Base-by-base conservation (phyloP, 192 early-diverging fungal species). In the Linnemannia hyalina region DNA sequence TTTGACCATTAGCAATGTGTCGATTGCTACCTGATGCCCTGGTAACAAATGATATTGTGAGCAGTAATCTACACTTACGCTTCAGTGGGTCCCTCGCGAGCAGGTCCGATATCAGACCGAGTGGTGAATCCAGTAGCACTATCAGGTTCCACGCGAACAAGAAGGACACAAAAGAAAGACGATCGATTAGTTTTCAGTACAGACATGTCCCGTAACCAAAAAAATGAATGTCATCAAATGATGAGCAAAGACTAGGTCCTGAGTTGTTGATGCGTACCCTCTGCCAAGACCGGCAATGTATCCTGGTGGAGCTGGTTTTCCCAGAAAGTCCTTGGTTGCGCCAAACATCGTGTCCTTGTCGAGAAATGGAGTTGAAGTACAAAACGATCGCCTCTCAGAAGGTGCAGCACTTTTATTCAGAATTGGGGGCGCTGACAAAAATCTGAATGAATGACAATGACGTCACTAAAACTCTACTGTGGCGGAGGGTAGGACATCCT, bases 241-340 rank as follows among this genome's bases (percentile, higher is more conserved):
- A n/a, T 75, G 41, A 74, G 23, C 9, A 23, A 29, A 35, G 6
- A 35, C 5, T 22, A 16, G 5, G 35, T 7, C 22, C 9, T n/a
- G 60, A 3, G 0, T 10, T 60, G 16, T 63, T 16, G 38, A 15
- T 65, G 10, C 20, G 15, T 81, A 91, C 74, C 97, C 98, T 87
- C 98, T 94, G 20, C 98, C 98, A 11, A 99, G 89, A 81, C 98
- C 98, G 32, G 98, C 98, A 78, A 99, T 97, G 81, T 99, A 99
- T 80, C 96, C 96, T 35, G 97, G 96, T 2, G 98, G 98, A 8
- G 98, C 95, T 70, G 96, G 94, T 86, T 96, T 98, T 70, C 93
- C 94, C 83, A 99, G 80, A 89, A 98, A 99, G 86, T 99, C 98
- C 90, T 96, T 96, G 16, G 91, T 92, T 32, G 81, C 90, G 23